Evolutionary conservation across 2,329 filamentous ascomycete species (phyloP).

Genomic region (Penicillium janthinellum): DNA sequence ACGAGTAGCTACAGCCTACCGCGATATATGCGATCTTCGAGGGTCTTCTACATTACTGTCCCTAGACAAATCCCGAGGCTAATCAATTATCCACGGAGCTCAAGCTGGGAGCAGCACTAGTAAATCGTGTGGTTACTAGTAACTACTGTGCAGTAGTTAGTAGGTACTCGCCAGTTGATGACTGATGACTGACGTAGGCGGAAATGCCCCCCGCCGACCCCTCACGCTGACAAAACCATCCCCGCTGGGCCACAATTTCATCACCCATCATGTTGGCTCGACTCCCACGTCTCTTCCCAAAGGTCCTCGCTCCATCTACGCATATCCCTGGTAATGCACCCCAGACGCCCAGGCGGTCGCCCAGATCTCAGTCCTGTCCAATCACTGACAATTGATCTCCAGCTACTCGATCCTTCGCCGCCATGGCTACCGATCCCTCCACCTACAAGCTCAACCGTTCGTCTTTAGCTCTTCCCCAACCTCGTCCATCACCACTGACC

Average conservation of each 20-base stretch:
- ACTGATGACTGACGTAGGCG: background rate
- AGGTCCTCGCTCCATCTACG: slow-evolving; percentile 29
- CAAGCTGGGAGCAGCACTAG: too few species aligned
- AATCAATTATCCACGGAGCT: background rate
- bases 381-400: slow-evolving; percentile 15
- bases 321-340: slow-evolving; percentile 17
- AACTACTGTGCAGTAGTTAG: background rate
- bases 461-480: slow-evolving; percentile 25
- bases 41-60: background rate
- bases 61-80: background rate
- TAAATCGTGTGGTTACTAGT: background rate
- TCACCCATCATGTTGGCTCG: slow-evolving; percentile 28
- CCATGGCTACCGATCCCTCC: slow-evolving; percentile 58
- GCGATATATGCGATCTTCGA: background rate
- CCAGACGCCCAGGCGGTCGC: background rate
- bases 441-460: slow-evolving; percentile 68
- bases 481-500: slow-evolving; percentile 16
- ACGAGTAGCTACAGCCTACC: too few species aligned
- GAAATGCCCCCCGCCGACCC: slow-evolving; percentile 12
- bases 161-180: background rate
- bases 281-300: slow-evolving; percentile 23
- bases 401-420: slow-evolving; percentile 44
- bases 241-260: slow-evolving; percentile 3
- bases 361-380: slow-evolving; percentile 5
- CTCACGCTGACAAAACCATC: slow-evolving; percentile 22